A percentile compares a stretch with the other conserved stretches of the same genome.
These are phyloP conservation scores for Aureobasidium sp. DNA, from an alignment of 2,329 filamentous ascomycete species.

Conservation along the genomic window DNA sequence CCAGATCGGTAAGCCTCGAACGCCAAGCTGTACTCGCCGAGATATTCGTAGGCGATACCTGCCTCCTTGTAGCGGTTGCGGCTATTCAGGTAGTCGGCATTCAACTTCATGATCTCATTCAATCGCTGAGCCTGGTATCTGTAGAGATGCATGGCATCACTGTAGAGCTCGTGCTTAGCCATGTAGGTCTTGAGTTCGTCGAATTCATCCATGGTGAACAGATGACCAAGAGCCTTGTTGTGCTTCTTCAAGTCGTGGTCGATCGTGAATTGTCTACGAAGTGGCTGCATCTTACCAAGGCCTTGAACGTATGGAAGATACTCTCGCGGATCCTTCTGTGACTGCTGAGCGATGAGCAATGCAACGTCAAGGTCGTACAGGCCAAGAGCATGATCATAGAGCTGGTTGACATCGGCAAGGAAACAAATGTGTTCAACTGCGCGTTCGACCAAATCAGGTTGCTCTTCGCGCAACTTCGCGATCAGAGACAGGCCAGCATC, in stretches of 20 bases:
- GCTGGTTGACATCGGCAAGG: conserved; percentile 80
- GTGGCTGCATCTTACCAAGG: conserved; percentile 62
- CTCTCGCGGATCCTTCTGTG: conserved; percentile 88
- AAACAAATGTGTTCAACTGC: conserved; percentile 98
- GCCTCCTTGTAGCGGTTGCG: conserved; percentile 76
- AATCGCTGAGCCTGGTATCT: conserved; percentile 67
- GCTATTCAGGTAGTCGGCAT: conserved; percentile 67
- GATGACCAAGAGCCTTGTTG: conserved; percentile 66
- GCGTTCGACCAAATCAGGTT: conserved; percentile 67
- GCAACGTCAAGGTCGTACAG: conserved; percentile 88
- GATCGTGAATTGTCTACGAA: conserved; percentile 71
- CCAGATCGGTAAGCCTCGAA: conserved; percentile 77
- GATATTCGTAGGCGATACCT: conserved; percentile 79
- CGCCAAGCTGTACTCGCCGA: conserved; percentile 64
- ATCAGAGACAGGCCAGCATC: conserved; percentile 77
- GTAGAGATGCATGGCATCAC: conserved; percentile 67
- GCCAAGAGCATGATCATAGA: conserved; percentile 85
- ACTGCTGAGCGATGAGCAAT: conserved; percentile 86
- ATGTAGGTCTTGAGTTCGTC: conserved; percentile 72
- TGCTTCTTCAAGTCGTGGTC: conserved; percentile 77
- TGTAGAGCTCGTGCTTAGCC: conserved; percentile 71
- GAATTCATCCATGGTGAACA: conserved; percentile 65
- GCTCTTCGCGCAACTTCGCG: conserved; percentile 58
- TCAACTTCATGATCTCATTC: conserved; percentile 61
- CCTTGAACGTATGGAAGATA: conserved; percentile 92